These are phyloP conservation scores for Ophiocordyceps camponoti-floridani DNA, from an alignment of 2,329 filamentous ascomycete species.

Conservation along the genomic window DNA sequence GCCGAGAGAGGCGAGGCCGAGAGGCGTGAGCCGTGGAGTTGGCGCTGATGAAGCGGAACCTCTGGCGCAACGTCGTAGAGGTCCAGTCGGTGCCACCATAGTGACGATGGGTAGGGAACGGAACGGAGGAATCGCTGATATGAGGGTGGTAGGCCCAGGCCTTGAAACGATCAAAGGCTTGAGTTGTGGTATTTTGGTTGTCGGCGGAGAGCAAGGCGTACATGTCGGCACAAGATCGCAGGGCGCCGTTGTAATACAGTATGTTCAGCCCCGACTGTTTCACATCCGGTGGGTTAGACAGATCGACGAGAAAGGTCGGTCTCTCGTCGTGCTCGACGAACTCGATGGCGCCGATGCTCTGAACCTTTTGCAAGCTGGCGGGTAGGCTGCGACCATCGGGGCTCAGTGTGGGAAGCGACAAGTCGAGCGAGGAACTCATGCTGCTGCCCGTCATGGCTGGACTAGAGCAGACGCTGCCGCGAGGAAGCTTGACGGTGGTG, in stretches of 20 bases:
- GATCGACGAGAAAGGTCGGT: constrained; percentile 59
- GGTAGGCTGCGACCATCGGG: constrained; percentile 29
- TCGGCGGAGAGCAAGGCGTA: constrained; percentile 38
- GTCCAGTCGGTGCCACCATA: constrained; percentile 55
- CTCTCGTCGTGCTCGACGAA: constrained; percentile 60
- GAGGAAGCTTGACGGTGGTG: constrained; percentile 36
- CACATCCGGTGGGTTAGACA: constrained; percentile 38
- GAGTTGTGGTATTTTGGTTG: constrained; percentile 21
- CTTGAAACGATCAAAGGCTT: constrained; percentile 46
- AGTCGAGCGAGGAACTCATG: constrained; percentile 33
- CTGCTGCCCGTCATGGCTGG: constrained; percentile 31
- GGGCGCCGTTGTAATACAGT: constrained; percentile 49
- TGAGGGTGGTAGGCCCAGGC: constrained; percentile 41
- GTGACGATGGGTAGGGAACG: constrained; percentile 32
- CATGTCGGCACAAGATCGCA: constrained; percentile 38
- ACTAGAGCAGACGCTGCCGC: constrained; percentile 31
- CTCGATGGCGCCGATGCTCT: constrained; percentile 50
- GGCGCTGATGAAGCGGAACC: constrained; percentile 51
- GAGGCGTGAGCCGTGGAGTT: constrained; percentile 14
- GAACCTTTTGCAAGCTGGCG: constrained; percentile 36
- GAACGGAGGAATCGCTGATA: constrained; percentile 30
- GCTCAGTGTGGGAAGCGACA: constrained; percentile 29
- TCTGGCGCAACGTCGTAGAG: constrained; percentile 47
- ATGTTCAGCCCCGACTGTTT: constrained; percentile 36
- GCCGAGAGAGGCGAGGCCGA: constrained; percentile 21